These are phyloP conservation scores for Mortierella claussenii DNA, from an alignment of 192 early-diverging fungal species.

Conservation along the genomic window DNA sequence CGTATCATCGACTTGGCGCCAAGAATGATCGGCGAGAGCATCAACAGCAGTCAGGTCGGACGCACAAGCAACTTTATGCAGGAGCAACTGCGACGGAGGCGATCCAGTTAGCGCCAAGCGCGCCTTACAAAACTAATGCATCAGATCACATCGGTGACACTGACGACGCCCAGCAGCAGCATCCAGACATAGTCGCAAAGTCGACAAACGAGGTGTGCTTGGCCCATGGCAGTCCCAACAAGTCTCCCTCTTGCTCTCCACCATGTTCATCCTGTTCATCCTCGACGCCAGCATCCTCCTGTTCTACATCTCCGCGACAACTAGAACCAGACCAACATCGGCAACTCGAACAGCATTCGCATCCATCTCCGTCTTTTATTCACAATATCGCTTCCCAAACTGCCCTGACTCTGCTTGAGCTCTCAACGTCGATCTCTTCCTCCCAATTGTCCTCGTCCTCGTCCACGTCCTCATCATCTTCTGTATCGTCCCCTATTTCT, in stretches of 20 bases:
- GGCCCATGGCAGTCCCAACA: not conserved
- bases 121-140: too few relatives aligned
- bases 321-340: too few relatives aligned
- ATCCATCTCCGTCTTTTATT: too few relatives aligned
- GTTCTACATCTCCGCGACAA: too few relatives aligned
- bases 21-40: conserved; percentile 6
- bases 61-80: too few relatives aligned
- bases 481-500: not conserved
- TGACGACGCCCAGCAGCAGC: not conserved
- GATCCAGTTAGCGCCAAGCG: not conserved
- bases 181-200: conserved; percentile 3
- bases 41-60: too few relatives aligned
- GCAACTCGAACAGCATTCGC: too few relatives aligned
- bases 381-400: too few relatives aligned
- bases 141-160: too few relatives aligned
- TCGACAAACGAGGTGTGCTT: conserved; percentile 3
- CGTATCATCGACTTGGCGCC: conserved; percentile 15
- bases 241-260: not conserved
- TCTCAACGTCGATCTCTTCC: too few relatives aligned
- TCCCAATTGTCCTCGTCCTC: not conserved
- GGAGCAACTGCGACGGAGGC: not conserved
- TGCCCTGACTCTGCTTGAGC: too few relatives aligned
- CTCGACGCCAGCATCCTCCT: too few relatives aligned
- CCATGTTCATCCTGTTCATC: conserved; percentile 4
- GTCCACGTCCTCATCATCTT: conserved; percentile 5